Base-by-base conservation (phyloP, 495 filamentous ascomycete species). In the Durotheca rogersii region DNA sequence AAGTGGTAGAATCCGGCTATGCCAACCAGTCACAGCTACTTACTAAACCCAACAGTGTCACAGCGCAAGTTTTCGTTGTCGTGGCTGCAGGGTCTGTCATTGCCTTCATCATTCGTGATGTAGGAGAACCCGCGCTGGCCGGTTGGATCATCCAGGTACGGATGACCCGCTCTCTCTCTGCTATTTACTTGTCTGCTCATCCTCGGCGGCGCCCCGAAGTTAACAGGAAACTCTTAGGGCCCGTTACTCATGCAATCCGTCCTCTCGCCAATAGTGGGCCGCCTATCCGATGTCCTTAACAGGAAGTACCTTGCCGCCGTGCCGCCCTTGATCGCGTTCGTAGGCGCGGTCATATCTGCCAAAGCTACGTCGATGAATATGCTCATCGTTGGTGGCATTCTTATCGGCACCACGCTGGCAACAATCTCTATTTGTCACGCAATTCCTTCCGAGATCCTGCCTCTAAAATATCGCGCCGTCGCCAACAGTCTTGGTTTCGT, bases 181-280 rank as follows among this genome's bases (percentile, higher is more conserved):
- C n/a, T n/a, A n/a, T n/a, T n/a, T n/a, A n/a, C n/a, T n/a, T n/a
- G n/a, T n/a, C n/a, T n/a, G n/a, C n/a, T n/a, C n/a, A n/a, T n/a
- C 21, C 23, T 33, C 12, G 0, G 15, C 7, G 27, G n/a, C 5
- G 17, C 10, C 16, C n/a, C n/a, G 16, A n/a, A 19, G 3, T 45
- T 61, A 45, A 61, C 27, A n/a, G n/a, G n/a, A n/a, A n/a, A n/a
- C n/a, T n/a, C n/a, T n/a, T n/a, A 76, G 62, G 71, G 77, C 4
- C 79, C 78, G 0, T 66, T 82, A 0, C 66, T 80, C 7, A 77
- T 78, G 67, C 79, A 81, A 56, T 65, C 62, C 23, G 76, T 80
- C 2, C 66, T 82, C 2, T 80, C 73, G 0, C 78, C 77, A 5
- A 69, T 80, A 36, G 64, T 81, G 1, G 77, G 77, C 6, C 71